phyloP scores from a whole-genome alignment of 1,139 yeast species.

The Kluyveromyces marxianus region DNA sequence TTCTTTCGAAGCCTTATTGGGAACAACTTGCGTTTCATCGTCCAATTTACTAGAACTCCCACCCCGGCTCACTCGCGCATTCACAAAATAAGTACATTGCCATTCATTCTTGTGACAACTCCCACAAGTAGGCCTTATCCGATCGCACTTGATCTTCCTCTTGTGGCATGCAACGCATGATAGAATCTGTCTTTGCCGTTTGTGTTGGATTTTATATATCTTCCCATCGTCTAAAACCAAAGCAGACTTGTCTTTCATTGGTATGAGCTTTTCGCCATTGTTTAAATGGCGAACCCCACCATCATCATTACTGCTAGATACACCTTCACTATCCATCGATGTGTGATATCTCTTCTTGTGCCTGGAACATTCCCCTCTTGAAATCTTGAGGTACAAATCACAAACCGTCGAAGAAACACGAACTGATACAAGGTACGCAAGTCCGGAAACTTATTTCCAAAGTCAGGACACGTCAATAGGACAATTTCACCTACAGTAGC shows the following conservation, averaged over 20 bases:
- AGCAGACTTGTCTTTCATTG: conserved; percentile 32
- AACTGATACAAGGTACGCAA: too few relatives aligned
- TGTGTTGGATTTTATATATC: conserved; percentile 47
- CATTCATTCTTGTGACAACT: conserved; percentile 37
- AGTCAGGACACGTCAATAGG: too few relatives aligned
- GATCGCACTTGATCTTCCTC: conserved; percentile 51
- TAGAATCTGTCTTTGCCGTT: conserved; percentile 49
- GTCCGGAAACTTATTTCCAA: too few relatives aligned
- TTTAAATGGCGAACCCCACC: not conserved
- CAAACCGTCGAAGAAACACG: too few relatives aligned
- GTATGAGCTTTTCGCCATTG: conserved; percentile 16
- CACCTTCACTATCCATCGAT: not conserved
- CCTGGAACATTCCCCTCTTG: too few relatives aligned
- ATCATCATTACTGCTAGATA: not conserved
- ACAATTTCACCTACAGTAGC: too few relatives aligned
- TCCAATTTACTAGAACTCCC: conserved; percentile 2
- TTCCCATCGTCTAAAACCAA: conserved; percentile 39
- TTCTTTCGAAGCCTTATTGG: conserved; percentile 20
- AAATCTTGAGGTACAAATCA: too few relatives aligned
- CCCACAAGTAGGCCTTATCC: conserved; percentile 38
- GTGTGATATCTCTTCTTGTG: too few relatives aligned
- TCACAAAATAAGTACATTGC: conserved; percentile 48
- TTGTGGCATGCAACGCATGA: conserved; percentile 58
- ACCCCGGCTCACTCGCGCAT: conserved; percentile 47
- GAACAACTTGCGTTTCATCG: not conserved